Base-by-base conservation (phyloP, 2,329 filamentous ascomycete genomes). In the Penicillium freii region DNA sequence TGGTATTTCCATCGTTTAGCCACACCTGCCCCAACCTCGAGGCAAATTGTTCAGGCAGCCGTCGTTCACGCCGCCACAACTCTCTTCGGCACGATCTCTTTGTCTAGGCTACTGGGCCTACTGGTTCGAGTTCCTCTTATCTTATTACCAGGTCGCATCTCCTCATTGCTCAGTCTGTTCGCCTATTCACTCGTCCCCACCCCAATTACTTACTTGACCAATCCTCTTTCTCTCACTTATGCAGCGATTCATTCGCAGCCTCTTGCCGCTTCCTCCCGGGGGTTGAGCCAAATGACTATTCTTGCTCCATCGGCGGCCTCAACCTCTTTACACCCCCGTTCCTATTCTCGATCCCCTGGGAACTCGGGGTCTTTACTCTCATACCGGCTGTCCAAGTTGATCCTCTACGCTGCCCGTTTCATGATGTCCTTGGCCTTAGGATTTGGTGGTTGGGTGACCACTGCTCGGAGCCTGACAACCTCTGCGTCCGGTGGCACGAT, bases 1-100 rank as follows among this genome's bases (percentile, higher is more conserved):
- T 99, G 94, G 94, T 99, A 99, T 76, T 99, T 97, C 75, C 93
- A 97, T 75, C 91, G 94, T 61, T 89, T 95, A 66, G 86, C 87
- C 5, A 84, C 87, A 11, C 91, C 93, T 5, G 81, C 88, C 9
- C 87, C 92, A 2, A 87, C 90, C 0, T 92, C 91, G 1, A 82
- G 83, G 56, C 88, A 92, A 54, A 88, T 97, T 47, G 91, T 97
- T 27, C 81, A 85, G 60, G 93, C 92, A 7, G 93, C 92, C 15
- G 80, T 96, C 44, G 81, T 82, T 49, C 94, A 99, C 76, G 88
- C 92, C 3, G 80, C 85, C 15, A 92, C 91, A 17, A 93, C 91
- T 2, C 87, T 97, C 38, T 95, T 97, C 69, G 94, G 94, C 54
- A 95, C 91, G 4, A 90, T 97, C 66, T 95, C 91, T 73, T 81